A percentile compares a stretch with the other conserved stretches of the same genome.
Conservation (phyloP, 805 yeast species). For the Kuraishia hungarica region DNA sequence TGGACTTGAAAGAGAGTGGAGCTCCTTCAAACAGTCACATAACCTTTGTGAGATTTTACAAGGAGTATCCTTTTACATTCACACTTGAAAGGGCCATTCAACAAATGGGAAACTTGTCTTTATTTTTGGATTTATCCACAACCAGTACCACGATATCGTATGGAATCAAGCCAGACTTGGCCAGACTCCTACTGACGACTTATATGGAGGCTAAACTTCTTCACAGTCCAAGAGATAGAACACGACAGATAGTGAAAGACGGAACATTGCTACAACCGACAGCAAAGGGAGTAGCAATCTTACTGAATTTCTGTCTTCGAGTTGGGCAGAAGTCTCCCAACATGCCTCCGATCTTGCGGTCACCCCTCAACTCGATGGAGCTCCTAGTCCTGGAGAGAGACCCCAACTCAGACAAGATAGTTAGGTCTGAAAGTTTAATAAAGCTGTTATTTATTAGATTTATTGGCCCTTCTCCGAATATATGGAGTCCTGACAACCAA, state of each 20-base stretch:
- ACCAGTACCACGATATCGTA: constrained; percentile 50
- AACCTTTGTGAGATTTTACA: constrained; percentile 13
- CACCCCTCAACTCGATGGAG: constrained; percentile 64
- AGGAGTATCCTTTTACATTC: constrained; percentile 44
- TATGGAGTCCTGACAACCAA: constrained; percentile 52
- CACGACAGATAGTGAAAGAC: constrained; percentile 37
- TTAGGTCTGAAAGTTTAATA: constrained; percentile 57
- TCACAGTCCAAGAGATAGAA: constrained; percentile 72
- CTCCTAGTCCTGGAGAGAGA: constrained; percentile 63
- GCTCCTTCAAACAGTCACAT: constrained; percentile 2
- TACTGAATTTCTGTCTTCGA: constrained; percentile 50
- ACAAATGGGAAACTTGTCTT: constrained; percentile 38
- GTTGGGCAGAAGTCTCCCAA: constrained; percentile 36
- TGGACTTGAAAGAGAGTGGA: constrained; percentile 28
- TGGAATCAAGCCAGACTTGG: constrained; percentile 41
- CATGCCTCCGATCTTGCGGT: constrained; percentile 39
- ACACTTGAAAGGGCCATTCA: constrained; percentile 39
- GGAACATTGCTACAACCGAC: constrained; percentile 66
- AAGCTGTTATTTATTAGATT: constrained; percentile 52
- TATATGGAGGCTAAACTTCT: constrained; percentile 57
- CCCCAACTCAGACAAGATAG: constrained; percentile 43
- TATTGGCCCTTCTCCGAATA: constrained; percentile 60
- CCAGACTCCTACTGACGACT: constrained; percentile 32
- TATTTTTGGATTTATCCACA: constrained; percentile 37
- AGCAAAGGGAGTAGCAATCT: constrained; percentile 76